phyloP scores from a whole-genome alignment of 257 asterid genomes.

The Eustoma russellianum region DNA sequence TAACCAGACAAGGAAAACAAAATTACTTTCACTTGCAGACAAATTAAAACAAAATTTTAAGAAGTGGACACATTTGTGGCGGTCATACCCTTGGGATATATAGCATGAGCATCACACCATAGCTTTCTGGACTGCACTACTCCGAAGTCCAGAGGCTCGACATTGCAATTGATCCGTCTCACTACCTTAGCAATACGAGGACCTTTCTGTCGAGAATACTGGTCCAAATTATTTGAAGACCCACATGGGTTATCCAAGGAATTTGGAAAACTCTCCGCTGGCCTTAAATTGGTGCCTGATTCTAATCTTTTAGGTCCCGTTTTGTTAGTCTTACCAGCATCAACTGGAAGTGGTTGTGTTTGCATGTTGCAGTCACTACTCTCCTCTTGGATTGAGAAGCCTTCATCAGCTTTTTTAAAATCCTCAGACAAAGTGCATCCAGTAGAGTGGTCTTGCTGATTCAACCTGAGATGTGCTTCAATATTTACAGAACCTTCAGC shows the following conservation, averaged over 20 bases:
- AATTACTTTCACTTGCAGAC: slow-evolving; percentile 7
- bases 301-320: slow-evolving; percentile 27
- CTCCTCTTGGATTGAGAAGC: slow-evolving; percentile 21
- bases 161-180: slow-evolving; percentile 79
- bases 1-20: slow-evolving; percentile 22
- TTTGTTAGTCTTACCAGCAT: slow-evolving; percentile 19
- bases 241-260: slow-evolving; percentile 29
- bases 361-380: slow-evolving; percentile 19
- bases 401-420: slow-evolving; percentile 16
- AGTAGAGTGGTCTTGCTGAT: slow-evolving; percentile 11
- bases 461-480: slow-evolving; percentile 21
- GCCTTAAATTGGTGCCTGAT: slow-evolving; percentile 33
- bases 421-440: slow-evolving; percentile 10
- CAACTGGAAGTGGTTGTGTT: slow-evolving; percentile 20
- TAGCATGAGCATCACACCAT: slow-evolving; percentile 85
- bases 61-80: slow-evolving; percentile 2
- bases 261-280: slow-evolving; percentile 32
- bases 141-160: slow-evolving; percentile 68
- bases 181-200: slow-evolving; percentile 98
- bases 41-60: slow-evolving; percentile 3
- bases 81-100: slow-evolving; percentile 72
- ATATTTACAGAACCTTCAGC: slow-evolving; percentile 30
- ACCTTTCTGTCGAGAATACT: slow-evolving; percentile 74
- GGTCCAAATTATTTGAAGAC: slow-evolving; percentile 52
- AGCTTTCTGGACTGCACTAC: slow-evolving; percentile 46